Conservation (phyloP, 176 grass and related monocot genomes). For the Triticum turgidum region DNA sequence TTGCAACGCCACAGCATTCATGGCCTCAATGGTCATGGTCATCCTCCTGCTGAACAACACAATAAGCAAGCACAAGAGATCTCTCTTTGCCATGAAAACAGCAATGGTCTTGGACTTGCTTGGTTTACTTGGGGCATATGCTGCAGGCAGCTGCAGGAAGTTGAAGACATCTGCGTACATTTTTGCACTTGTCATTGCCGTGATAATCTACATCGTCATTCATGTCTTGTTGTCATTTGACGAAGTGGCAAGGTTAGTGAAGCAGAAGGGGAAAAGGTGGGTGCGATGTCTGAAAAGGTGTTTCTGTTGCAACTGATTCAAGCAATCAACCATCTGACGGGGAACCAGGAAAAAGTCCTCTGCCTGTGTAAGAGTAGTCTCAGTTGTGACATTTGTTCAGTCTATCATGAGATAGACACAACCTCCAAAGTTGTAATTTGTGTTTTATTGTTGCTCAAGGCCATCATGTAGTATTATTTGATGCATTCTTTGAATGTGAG, state of each 20-base stretch:
- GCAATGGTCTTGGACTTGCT: conserved; percentile 46
- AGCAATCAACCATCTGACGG: not conserved
- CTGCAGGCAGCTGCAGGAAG: conserved; percentile 43
- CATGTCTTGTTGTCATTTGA: conserved; percentile 41
- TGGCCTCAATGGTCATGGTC: conserved; percentile 43
- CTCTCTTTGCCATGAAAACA: conserved; percentile 31
- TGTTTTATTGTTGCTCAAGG: not conserved
- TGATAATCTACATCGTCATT: conserved; percentile 42
- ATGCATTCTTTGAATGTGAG: not conserved
- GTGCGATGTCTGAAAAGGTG: conserved; percentile 18
- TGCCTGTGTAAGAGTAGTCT: not conserved
- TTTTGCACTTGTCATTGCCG: conserved; percentile 32
- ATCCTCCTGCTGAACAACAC: conserved; percentile 40
- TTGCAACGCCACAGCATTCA: conserved; percentile 44
- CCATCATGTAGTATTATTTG: not conserved
- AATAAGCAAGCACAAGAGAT: conserved; percentile 30
- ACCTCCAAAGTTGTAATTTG: not conserved
- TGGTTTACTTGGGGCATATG: conserved; percentile 40
- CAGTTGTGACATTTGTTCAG: not conserved
- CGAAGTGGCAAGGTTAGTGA: not conserved
- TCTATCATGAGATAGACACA: not conserved
- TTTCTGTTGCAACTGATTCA: conserved; percentile 4
- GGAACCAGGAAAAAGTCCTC: not conserved
- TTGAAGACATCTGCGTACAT: conserved; percentile 31
- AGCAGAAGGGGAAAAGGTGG: conserved; percentile 4